phyloP scores from a whole-genome alignment of 768 basidiomycete genomes.

The Suillus discolor region DNA sequence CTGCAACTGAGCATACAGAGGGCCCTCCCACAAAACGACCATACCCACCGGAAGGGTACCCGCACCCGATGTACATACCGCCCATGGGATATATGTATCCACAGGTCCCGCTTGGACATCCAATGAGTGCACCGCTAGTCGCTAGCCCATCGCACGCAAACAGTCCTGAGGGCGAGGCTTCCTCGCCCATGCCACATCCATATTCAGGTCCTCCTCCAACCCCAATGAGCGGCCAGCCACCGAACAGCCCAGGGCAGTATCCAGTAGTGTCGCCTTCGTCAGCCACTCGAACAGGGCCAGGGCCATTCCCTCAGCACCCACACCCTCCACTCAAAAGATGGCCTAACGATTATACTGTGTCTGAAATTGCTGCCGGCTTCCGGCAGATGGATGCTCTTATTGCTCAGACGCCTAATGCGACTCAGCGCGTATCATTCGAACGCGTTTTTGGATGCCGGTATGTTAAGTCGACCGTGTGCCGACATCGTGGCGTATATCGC shows the following conservation, averaged over 20 bases:
- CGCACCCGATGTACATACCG: conserved; percentile 32
- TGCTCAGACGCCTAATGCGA: conserved; percentile 43
- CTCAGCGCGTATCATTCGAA: conserved; percentile 69
- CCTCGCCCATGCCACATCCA: conserved; percentile 16
- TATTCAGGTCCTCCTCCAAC: conserved; percentile 20
- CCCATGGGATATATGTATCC: conserved; percentile 30
- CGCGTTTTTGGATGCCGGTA: conserved; percentile 71
- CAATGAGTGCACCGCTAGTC: conserved; percentile 23
- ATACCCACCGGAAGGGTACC: conserved; percentile 29
- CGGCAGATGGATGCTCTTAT: conserved; percentile 47
- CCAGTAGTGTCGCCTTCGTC: conserved; percentile 16
- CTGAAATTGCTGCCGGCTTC: conserved; percentile 64
- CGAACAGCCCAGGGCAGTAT: conserved; percentile 21
- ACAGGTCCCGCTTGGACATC: conserved; percentile 27
- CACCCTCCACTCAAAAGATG: conserved; percentile 71
- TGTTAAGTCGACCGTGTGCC: conserved; percentile 74
- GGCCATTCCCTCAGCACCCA: conserved; percentile 51
- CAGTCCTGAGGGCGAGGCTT: conserved; percentile 19
- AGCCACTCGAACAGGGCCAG: conserved; percentile 20
- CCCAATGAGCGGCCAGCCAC: conserved; percentile 22
- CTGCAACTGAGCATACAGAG: conserved; percentile 25
- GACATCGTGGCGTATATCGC: conserved; percentile 69
- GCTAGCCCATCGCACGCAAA: conserved; percentile 16
- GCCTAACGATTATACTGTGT: conserved; percentile 77
- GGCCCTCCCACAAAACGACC: conserved; percentile 30